Base-by-base conservation (phyloP, 2,329 filamentous ascomycete genomes). In the Fusarium subtropicale region DNA sequence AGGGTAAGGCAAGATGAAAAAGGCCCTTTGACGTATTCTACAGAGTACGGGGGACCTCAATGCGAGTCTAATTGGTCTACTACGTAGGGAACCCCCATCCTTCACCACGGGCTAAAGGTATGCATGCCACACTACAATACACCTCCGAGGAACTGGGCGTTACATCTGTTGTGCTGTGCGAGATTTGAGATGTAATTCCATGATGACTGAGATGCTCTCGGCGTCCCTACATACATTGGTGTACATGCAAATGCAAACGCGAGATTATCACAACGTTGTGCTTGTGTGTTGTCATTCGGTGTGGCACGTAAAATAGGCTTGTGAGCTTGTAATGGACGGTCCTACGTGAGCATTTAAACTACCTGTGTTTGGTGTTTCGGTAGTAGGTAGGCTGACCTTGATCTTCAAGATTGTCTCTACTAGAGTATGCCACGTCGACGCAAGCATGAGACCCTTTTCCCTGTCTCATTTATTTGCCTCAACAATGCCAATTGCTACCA, bases 11-110 rank as follows among this genome's bases (percentile, higher is more conserved):
- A 51, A 4, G 16, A n/a, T n/a, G 46, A 50, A 10, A 12, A 52
- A 60, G 63, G 46, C 60, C 24, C 63, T 60, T 71, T 76, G 71
- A 77, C 70, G 75, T 75, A 74, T 68, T 69, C 15, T 15, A 69
- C 62, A 60, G 60, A 68, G 64, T 73, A 73, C 69, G 72, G 72
- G 69, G 72, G 72, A 74, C 46, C 41, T 59, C 60, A 47, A 30
- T 60, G 41, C 20, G 41, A 38, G 31, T 59, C 63, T 74, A 66
- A 71, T 74, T 74, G 68, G 72, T 51, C 50, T 61, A 60, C 58
- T 60, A 62, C 60, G 61, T 15, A 39, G 26, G 33, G 33, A 51
- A 64, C 63, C 69, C 65, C 56, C 60, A 69, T 62, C 36, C 31
- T 59, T 42, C 57, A 70, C 59, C 53, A 60, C n/a, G 11, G 33